A percentile compares a stretch with the other conserved stretches of the same genome.
Evolutionary conservation across 1,139 yeast species (phyloP).

Genomic region (Candida glucosophila): DNA sequence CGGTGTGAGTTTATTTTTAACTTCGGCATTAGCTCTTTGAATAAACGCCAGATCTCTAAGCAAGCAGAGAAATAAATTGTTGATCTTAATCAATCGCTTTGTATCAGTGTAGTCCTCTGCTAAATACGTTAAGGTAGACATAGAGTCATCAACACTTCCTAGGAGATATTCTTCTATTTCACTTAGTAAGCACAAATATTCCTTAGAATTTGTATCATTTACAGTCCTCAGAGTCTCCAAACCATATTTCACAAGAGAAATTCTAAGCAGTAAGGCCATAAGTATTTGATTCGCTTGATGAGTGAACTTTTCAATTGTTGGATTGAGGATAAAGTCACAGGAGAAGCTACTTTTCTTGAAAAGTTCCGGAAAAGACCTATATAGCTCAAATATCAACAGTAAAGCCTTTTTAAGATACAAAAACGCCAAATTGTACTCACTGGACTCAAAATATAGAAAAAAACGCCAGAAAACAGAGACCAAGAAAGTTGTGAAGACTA

Average conservation of each 20-base stretch:
- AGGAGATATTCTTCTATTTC: neutral
- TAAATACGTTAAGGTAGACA: neutral
- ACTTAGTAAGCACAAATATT: neutral
- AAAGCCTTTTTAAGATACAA: conserved; percentile 3
- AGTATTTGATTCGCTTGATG: conserved; percentile 3
- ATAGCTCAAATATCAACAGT: conserved; percentile 2
- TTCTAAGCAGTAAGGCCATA: conserved; percentile 1
- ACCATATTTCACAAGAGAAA: neutral
- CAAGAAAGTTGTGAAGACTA: conserved; percentile 1
- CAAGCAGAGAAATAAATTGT: neutral
- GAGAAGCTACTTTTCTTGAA: conserved; percentile 1
- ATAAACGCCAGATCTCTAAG: no score
- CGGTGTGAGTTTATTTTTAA: no score
- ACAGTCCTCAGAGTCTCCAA: neutral
- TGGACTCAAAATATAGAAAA: conserved; percentile 2
- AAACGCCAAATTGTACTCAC: conserved; percentile 1
- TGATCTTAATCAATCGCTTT: neutral
- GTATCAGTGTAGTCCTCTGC: neutral
- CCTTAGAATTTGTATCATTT: neutral
- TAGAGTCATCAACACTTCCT: neutral
- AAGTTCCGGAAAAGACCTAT: conserved; percentile 1
- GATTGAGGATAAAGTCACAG: conserved; percentile 3
- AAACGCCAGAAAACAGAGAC: conserved; percentile 2
- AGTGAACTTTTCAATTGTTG: conserved; percentile 3
- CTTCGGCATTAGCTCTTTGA: no score